Evolutionary conservation across 768 basidiomycete species (phyloP), one percentile per base, ranked within the genome.

Genomic region (Boletus insuetus): DNA sequence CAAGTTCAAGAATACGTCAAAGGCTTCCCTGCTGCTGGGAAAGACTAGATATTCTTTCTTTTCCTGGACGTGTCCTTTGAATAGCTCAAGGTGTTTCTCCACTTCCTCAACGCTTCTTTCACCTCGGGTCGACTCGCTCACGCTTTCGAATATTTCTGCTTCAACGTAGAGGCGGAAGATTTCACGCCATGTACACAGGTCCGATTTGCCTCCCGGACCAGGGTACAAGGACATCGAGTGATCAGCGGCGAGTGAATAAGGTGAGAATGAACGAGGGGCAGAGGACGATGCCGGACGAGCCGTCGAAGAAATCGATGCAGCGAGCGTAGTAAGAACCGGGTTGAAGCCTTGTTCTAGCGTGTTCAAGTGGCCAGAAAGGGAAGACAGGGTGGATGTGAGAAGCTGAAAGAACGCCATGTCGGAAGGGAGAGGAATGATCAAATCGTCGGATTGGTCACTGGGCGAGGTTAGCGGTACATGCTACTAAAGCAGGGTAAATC

Each of bases 151-250:
- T 1, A 97, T 82, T 62, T 94, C 88, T 0, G 83, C 77, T 61
- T 96, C 93, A 46, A 88, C 77, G 69, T 96, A 97, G 3, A 95
- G 72, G 54, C 86, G 85, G 65, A 98, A 96, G 29, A 97, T 86
- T 71, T 92, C 85, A 22, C 95, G 77, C 95, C 95, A 97, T 7
- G 83, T 79, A 66, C 91, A 93, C 9, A 98, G 71, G 61, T 98
- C 94, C 12, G 72, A 54, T 66, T 73, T 57, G 40, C 71, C 52
- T 59, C 71, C 61, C 17, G 43, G 22, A 60, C 61, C 1, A 76
- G 79, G 66, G 81, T 79, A 9, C 76, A 75, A 13, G 75, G 75
- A 54, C 20, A 26, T 42, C 3, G 51, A 51, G 34, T 70, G 70
- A 34, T 29, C 14, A 20, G 51, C 46, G 2, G 58, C 40, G 34